These are phyloP conservation scores for Glycine tomentella DNA, from an alignment of 306 rosid species.

Conservation along the genomic window DNA sequence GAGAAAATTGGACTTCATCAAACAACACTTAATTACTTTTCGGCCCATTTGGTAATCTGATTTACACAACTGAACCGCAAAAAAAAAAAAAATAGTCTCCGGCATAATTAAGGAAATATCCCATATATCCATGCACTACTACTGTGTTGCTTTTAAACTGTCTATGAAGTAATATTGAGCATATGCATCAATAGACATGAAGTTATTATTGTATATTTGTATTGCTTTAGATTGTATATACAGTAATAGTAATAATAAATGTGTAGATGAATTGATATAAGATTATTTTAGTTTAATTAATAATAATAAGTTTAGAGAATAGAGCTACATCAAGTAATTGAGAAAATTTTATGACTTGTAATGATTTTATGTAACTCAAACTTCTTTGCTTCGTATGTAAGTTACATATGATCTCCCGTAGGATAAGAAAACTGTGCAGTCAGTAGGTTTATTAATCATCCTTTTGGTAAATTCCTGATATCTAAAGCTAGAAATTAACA, in stretches of 20 bases:
- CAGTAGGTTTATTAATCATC: background rate
- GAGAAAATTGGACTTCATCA: conserved; percentile 42
- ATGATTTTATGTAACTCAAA: too few relatives aligned
- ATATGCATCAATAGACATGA: too few relatives aligned
- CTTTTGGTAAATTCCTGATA: background rate
- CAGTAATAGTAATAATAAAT: too few relatives aligned
- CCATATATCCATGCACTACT: background rate
- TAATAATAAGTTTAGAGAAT: background rate
- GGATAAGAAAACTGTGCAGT: too few relatives aligned
- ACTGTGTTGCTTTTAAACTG: too few relatives aligned
- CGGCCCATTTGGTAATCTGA: conserved; percentile 37
- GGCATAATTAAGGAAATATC: background rate
- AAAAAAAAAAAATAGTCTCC: background rate
- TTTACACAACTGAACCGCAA: background rate
- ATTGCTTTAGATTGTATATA: too few relatives aligned
- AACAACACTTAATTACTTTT: background rate
- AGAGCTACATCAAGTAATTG: too few relatives aligned
- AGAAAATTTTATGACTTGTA: too few relatives aligned
- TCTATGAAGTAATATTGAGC: too few relatives aligned
- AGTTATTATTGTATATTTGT: too few relatives aligned
- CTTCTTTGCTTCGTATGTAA: too few relatives aligned
- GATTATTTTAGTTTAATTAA: background rate
- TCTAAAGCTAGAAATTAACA: conserved; percentile 7
- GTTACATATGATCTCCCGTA: too few relatives aligned
- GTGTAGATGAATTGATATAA: background rate